These are phyloP conservation scores for Hymenoscyphus salicellus DNA, from an alignment of 2,329 filamentous ascomycete species.

Conservation along the genomic window DNA sequence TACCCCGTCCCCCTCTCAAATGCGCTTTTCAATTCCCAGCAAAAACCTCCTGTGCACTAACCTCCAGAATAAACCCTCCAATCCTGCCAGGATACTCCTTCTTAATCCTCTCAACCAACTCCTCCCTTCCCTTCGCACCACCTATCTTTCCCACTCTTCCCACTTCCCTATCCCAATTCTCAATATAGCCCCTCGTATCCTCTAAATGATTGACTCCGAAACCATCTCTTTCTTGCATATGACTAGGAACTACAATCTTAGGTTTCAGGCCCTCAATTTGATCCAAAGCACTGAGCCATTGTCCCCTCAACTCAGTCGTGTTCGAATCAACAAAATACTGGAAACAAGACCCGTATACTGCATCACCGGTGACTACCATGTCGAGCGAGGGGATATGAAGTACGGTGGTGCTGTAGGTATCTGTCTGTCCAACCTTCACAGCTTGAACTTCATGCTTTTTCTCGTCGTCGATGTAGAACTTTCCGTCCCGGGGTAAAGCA, in stretches of 20 bases:
- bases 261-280: neutral
- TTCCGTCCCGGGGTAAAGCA: conserved; percentile 14
- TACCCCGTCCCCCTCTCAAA: too few relatives aligned
- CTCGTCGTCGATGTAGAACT: conserved; percentile 25
- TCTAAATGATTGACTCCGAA: neutral
- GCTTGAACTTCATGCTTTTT: conserved; percentile 19
- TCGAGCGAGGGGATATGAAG: conserved; percentile 38
- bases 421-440: conserved; percentile 27
- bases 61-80: neutral
- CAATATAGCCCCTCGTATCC: neutral
- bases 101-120: neutral
- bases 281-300: neutral
- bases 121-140: neutral
- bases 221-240: neutral
- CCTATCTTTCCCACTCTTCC: neutral
- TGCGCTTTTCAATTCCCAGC: neutral
- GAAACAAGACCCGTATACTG: conserved; percentile 40
- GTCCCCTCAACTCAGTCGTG: conserved; percentile 21
- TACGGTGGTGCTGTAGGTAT: conserved; percentile 35
- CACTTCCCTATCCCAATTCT: neutral
- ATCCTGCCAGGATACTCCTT: neutral
- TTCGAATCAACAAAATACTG: conserved; percentile 39
- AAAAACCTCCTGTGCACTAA: neutral
- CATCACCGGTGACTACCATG: conserved; percentile 40
- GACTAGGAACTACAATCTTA: conserved; percentile 1